Base-by-base conservation (phyloP, 1,284 basidiomycete species). In the Irpex lacteus region DNA sequence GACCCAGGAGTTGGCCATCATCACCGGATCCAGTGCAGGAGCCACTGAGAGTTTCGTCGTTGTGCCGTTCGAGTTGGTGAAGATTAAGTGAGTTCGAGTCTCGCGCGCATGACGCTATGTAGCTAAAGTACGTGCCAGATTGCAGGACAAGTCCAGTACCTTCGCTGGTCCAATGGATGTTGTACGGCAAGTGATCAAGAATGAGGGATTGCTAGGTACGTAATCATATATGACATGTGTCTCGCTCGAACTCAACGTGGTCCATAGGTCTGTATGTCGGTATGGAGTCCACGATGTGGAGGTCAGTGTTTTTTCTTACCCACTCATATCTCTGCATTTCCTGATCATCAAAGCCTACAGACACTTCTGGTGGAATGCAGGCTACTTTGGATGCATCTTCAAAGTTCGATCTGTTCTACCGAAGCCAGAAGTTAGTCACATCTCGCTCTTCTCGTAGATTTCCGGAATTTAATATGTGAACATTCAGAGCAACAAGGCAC, bases 251-350 rank as follows among this genome's bases (percentile, higher is more conserved):
- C 4, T 60, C 49, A 4, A 38, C 18, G 2, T 15, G 47, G 13
- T 19, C 58, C 90, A 6, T 77, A 9, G 96, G 95, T 52, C 81
- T 97, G 60, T 98, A 97, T 74, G 86, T 87, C 47, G 96, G 96
- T 38, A 96, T 98, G 91, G 96, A 98, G 76, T 87, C 93, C 8
- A 98, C 96, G 1, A 96, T 98, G 79, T 98, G 96, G 96, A 86
- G 93, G 92, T 91, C 64, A 34, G 77, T 70, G 26, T 26, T 26
- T 26, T 26, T 26, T 26, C 26, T 26, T 26, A 26, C 26, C 26
- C 26, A 26, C 26, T 26, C 26, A 26, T 26, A 26, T 26, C 4
- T 26, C 26, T 26, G 26, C 26, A 26, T 26, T 26, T 26, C 26
- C 26, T 26, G 26, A 26, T 26, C 26, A 26, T 26, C 26, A 26